A percentile compares a stretch with the other conserved stretches of the same genome.
Conservation (phyloP, 345 rosid genomes). For the Linum usitatissimum region DNA sequence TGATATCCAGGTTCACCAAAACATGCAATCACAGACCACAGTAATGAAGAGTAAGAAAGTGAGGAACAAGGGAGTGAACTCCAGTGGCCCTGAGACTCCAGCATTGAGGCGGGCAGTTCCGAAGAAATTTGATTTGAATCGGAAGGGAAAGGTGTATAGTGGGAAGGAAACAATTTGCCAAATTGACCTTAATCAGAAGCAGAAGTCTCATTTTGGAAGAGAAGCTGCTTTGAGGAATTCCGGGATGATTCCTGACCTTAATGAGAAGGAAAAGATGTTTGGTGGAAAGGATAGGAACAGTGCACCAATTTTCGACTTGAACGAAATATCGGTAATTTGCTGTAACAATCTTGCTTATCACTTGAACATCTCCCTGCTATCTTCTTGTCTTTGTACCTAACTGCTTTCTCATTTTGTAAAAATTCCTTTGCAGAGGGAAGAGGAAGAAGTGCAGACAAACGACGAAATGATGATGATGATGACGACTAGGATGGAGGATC, state of each 20-base stretch:
- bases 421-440: slow-evolving; percentile 49
- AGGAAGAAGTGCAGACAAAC: slow-evolving; percentile 44
- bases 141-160: slow-evolving; percentile 22
- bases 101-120: slow-evolving; percentile 14
- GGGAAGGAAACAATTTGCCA: slow-evolving; percentile 11
- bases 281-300: slow-evolving; percentile 32
- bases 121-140: slow-evolving; percentile 25
- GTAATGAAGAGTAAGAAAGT: slow-evolving; percentile 15
- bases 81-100: slow-evolving; percentile 16
- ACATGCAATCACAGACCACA: slow-evolving; percentile 16
- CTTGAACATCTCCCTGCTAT: not conserved
- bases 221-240: slow-evolving; percentile 13
- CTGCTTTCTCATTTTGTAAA: slow-evolving; percentile 8
- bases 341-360: not conserved
- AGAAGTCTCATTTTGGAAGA: slow-evolving; percentile 20
- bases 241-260: slow-evolving; percentile 18
- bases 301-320: slow-evolving; percentile 60
- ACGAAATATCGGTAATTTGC: slow-evolving; percentile 63
- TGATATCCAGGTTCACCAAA: slow-evolving; percentile 27
- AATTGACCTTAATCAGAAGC: slow-evolving; percentile 38
- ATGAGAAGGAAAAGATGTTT: slow-evolving; percentile 26
- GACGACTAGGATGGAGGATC: slow-evolving; percentile 30
- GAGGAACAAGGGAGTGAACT: slow-evolving; percentile 18
- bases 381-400: not conserved
- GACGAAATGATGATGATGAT: slow-evolving; percentile 17